A percentile compares a stretch with the other conserved stretches of the same genome.
phyloP scores from a whole-genome alignment of 345 rosid genomes.

The Populus tremula region DNA sequence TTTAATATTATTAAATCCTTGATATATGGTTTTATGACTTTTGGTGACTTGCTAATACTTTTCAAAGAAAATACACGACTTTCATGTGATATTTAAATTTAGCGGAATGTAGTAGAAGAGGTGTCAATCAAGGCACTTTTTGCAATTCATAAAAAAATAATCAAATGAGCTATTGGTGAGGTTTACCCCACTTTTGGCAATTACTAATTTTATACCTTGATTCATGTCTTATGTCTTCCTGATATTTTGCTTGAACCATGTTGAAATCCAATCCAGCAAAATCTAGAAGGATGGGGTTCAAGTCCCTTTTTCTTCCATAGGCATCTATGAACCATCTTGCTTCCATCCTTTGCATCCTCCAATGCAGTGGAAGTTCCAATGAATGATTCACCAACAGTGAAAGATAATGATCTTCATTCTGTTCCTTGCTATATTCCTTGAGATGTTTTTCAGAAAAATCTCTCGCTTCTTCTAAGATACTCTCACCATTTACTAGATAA shows the following conservation, averaged over 20 bases:
- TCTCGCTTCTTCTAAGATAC: conserved; percentile 30
- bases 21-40: no score
- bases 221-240: conserved; percentile 31
- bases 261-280: conserved; percentile 38
- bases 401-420: background rate
- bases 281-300: conserved; percentile 25
- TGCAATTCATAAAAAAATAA: no score
- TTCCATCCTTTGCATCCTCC: conserved; percentile 27
- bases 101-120: no score
- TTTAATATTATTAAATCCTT: no score
- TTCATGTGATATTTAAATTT: no score
- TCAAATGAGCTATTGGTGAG: no score
- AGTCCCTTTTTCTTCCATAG: conserved; percentile 20
- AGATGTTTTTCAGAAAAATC: conserved; percentile 21
- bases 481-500: conserved; percentile 21
- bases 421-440: conserved; percentile 7
- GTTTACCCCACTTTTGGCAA: no score
- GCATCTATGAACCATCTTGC: conserved; percentile 36
- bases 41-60: no score
- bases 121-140: no score
- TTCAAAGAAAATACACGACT: no score
- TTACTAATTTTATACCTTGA: background rate
- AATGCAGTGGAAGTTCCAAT: conserved; percentile 38
- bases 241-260: conserved; percentile 29
- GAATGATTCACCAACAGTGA: conserved; percentile 28